phyloP scores from a whole-genome alignment of 2,329 filamentous ascomycete genomes.

The Botrytis sinoallii region DNA sequence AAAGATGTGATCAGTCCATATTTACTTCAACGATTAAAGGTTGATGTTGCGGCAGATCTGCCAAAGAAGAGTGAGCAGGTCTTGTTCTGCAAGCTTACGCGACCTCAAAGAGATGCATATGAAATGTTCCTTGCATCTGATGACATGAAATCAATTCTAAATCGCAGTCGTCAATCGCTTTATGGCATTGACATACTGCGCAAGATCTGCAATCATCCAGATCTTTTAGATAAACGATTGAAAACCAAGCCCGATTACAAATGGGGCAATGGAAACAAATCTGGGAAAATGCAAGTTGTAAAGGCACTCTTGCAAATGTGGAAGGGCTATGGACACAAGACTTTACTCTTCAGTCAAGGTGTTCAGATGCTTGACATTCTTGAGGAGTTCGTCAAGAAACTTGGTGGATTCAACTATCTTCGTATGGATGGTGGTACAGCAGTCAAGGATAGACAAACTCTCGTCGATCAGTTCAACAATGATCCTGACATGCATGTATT shows the following conservation, averaged over 20 bases:
- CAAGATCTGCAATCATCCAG: conserved; percentile 97
- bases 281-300: conserved; percentile 94
- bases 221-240: conserved; percentile 66
- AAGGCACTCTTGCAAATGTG: conserved; percentile 83
- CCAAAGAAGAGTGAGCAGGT: conserved; percentile 97
- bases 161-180: conserved; percentile 71
- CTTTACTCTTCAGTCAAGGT: conserved; percentile 87
- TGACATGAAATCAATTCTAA: conserved; percentile 80
- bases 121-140: conserved; percentile 76
- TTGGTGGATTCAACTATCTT: conserved; percentile 71
- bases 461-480: conserved; percentile 92
- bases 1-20: conserved; percentile 95
- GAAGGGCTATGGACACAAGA: conserved; percentile 84
- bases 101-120: conserved; percentile 75
- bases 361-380: conserved; percentile 95
- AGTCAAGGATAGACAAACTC: conserved; percentile 80
- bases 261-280: conserved; percentile 76
- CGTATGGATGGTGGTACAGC: conserved; percentile 93
- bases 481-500: conserved; percentile 80
- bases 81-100: conserved; percentile 88
- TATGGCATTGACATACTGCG: conserved; percentile 89
- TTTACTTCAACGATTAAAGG: conserved; percentile 85
- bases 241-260: conserved; percentile 61
- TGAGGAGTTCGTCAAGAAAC: conserved; percentile 69
- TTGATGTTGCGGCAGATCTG: conserved; percentile 88